Conservation (phyloP, 1,139 yeast species). For the Sugiyamaella japonica region DNA sequence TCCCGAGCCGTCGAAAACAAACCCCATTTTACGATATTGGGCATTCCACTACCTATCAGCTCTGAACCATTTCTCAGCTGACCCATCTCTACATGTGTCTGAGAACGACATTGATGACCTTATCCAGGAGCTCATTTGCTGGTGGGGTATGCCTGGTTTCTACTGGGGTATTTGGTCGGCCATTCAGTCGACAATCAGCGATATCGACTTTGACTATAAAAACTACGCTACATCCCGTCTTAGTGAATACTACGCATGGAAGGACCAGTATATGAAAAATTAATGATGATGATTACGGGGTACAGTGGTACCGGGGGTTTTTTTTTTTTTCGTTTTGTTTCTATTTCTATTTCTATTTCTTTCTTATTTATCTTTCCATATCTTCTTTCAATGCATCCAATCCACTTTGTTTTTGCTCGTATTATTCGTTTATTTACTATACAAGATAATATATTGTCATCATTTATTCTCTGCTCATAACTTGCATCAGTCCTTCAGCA, state of each 20-base stretch:
- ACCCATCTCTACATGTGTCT: conserved; percentile 7
- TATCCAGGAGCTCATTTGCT: conserved; percentile 57
- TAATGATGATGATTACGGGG: background rate
- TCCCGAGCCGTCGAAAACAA: conserved; percentile 51
- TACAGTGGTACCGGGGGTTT: background rate
- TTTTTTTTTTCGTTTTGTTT: background rate
- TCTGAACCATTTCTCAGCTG: conserved; percentile 21
- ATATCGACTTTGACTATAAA: conserved; percentile 72
- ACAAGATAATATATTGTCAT: conserved; percentile 16
- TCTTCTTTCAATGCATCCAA: background rate
- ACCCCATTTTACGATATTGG: conserved; percentile 55
- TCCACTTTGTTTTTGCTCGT: background rate
- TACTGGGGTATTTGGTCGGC: conserved; percentile 89
- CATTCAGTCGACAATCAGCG: conserved; percentile 68
- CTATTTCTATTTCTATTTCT: background rate
- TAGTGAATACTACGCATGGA: conserved; percentile 74
- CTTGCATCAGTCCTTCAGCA: conserved; percentile 34
- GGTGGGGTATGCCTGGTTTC: conserved; percentile 80
- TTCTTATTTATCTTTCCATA: background rate
- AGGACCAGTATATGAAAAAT: conserved; percentile 21
- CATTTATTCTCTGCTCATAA: conserved; percentile 24
- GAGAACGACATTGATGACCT: conserved; percentile 42
- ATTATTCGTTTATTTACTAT: conserved; percentile 6
- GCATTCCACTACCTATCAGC: conserved; percentile 40
- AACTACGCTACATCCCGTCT: conserved; percentile 60